Evolutionary conservation across 768 basidiomycete genomes (phyloP).

Genomic region (Tylopilus sp.): DNA sequence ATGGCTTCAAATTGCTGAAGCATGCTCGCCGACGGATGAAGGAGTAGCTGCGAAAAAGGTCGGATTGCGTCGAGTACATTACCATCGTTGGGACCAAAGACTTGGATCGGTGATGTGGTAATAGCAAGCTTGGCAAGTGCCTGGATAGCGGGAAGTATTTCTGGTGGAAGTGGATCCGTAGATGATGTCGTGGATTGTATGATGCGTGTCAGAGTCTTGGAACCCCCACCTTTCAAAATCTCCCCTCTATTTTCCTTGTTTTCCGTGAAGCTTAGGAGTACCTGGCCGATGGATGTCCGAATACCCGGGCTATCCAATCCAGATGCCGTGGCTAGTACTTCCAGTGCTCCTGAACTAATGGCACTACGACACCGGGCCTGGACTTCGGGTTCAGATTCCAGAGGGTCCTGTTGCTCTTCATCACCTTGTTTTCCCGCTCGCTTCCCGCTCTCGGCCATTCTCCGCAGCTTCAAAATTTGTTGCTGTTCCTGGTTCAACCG

Average conservation of each 20-base stretch:
- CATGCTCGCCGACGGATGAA: conserved; percentile 62
- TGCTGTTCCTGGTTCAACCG: conserved; percentile 75
- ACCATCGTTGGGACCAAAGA: conserved; percentile 83
- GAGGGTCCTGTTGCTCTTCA: conserved; percentile 29
- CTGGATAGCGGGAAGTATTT: conserved; percentile 63
- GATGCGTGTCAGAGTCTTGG: conserved; percentile 57
- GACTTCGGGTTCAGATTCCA: conserved; percentile 70
- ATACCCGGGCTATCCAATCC: conserved; percentile 63
- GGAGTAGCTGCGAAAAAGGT: conserved; percentile 72
- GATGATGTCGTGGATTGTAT: conserved; percentile 48
- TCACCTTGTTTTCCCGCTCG: conserved; percentile 31
- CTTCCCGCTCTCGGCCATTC: conserved; percentile 57
- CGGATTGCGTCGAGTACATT: conserved; percentile 79
- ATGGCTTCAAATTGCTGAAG: conserved; percentile 89
- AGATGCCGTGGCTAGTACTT: conserved; percentile 58
- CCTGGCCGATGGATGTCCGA: conserved; percentile 53
- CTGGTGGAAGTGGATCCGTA: conserved; percentile 22
- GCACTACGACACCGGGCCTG: conserved; percentile 54
- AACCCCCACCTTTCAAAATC: conserved; percentile 76
- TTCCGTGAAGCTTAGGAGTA: conserved; percentile 70
- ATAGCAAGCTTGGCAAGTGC: conserved; percentile 92
- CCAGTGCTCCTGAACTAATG: conserved; percentile 60
- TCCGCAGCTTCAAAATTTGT: conserved; percentile 75
- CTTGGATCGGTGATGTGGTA: conserved; percentile 83
- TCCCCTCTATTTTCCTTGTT: conserved; percentile 74